Percentiles rank a stretch among this genome's conserved stretches.
Evolutionary conservation across 495 filamentous ascomycete species (phyloP).

Genomic region (Chaetomium fimeti): DNA sequence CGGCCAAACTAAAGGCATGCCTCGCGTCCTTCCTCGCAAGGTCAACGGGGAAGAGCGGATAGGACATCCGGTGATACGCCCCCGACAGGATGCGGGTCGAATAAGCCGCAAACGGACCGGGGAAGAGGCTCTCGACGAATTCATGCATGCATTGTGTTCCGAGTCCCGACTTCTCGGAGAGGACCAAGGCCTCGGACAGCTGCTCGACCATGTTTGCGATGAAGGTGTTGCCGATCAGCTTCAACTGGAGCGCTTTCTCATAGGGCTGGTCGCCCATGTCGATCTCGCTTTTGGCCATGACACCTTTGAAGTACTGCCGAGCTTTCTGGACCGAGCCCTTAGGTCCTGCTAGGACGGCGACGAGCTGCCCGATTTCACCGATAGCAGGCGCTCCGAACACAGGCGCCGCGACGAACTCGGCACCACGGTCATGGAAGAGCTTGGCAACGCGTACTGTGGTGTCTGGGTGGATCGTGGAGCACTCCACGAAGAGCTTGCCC

Average conservation of each 20-base stretch:
- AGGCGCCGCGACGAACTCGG: constrained; percentile 74
- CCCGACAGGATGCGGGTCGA: constrained; percentile 69
- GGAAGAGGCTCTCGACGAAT: constrained; percentile 65
- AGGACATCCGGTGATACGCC: constrained; percentile 60
- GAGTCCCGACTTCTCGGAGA: constrained; percentile 79
- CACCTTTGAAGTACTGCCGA: constrained; percentile 73
- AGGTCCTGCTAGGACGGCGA: constrained; percentile 75
- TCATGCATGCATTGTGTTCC: constrained; percentile 66
- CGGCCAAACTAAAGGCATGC: constrained; percentile 69
- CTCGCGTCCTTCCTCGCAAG: constrained; percentile 80
- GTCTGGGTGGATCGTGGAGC: constrained; percentile 84
- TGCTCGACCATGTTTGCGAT: constrained; percentile 79
- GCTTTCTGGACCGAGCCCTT: constrained; percentile 59
- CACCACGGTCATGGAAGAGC: constrained; percentile 56
- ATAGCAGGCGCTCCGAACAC: constrained; percentile 80
- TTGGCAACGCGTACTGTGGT: constrained; percentile 65
- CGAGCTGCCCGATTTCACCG: constrained; percentile 70
- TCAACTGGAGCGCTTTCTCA: constrained; percentile 62
- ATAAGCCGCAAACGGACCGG: constrained; percentile 67
- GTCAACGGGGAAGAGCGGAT: constrained; percentile 85
- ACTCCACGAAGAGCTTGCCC: constrained; percentile 78
- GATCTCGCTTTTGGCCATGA: constrained; percentile 69
- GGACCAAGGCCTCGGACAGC: constrained; percentile 69
- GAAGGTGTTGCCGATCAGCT: constrained; percentile 85
- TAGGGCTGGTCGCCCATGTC: constrained; percentile 63